These are phyloP conservation scores for fission yeast (Schizosaccharomyces pombe) DNA, from an alignment of 805 yeast genomes.

Conservation along the genomic window DNA sequence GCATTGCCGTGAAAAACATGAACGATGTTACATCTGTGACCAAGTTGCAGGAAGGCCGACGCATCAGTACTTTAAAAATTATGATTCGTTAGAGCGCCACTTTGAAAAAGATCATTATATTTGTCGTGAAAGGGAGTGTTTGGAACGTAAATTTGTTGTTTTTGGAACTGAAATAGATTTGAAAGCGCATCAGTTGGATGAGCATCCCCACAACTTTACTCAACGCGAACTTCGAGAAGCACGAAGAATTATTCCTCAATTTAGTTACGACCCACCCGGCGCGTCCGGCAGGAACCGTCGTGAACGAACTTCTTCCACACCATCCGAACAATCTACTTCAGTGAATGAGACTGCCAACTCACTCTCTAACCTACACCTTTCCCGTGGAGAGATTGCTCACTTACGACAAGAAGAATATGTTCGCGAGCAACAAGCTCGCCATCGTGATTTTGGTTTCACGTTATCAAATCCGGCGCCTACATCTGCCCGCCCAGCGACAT, in stretches of 20 bases:
- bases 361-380: not conserved
- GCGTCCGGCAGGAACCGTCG: not conserved
- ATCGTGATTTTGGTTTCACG: not conserved
- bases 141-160: conserved; percentile 79
- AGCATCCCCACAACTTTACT: conserved; percentile 40
- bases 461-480: not conserved
- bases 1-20: conserved; percentile 69
- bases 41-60: conserved; percentile 26
- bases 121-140: conserved; percentile 53
- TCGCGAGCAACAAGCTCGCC: not conserved
- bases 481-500: not conserved
- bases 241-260: conserved; percentile 7
- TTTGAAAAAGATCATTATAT: conserved; percentile 50
- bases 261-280: conserved; percentile 6
- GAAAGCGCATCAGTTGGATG: conserved; percentile 66
- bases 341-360: not conserved
- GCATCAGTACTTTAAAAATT: conserved; percentile 59
- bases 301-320: not conserved
- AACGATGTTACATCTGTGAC: conserved; percentile 76
- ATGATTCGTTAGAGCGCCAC: conserved; percentile 51
- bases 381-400: conserved; percentile 4
- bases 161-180: conserved; percentile 69
- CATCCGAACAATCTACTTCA: conserved; percentile 1
- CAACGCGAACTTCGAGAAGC: conserved; percentile 8
- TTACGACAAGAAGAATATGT: conserved; percentile 1